Evolutionary conservation across 345 rosid species (phyloP), one percentile per base, ranked within the genome.

Genomic region (Melastoma malabathricum): DNA sequence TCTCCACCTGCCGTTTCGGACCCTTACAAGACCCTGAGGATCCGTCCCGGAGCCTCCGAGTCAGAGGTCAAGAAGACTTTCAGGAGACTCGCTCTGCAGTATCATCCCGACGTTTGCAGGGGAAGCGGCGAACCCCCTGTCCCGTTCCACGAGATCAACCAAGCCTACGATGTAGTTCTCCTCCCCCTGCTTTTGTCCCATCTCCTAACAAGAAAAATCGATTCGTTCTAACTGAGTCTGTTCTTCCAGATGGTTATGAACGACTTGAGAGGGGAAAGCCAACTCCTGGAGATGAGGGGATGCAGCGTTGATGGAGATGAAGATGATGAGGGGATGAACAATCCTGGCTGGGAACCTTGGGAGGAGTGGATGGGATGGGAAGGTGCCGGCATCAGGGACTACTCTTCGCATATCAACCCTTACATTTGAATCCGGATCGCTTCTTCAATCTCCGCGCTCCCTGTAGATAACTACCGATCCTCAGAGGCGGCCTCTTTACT

Each of bases 321-420:
- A 10, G 44, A 19, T 0, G 77, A 79, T 2, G 94, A 84, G 45
- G 66, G 76, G 17, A 60, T 75, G 55, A 62, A 75, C 45, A 86
- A 84, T 55, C 75, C 79, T 12, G 89, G 80, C 17, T 80, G 77
- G 64, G 95, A 86, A 47, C 34, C 83, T 66, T 86, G 97, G 97
- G 97, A 89, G 5, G 97, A 86, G 58, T 89, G 97, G 96, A 90
- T 90, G 98, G 96, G 98, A 10, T 90, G 96, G 92, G 98, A 90
- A 68, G 98, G 98, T 31, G 98, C 90, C 51, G 95, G 96, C 15
- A 83, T 83, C 23, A 60, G 89, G 1, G 94, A 82, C 46, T 90
- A 86, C 68, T 48, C 96, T 2, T 81, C 94, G n/a, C 98, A 90
- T 34, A 45, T 86, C 20, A 29, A 29, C 6, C 38, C 38, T 29